Base-by-base conservation (phyloP, 345 rosid species). In the Erysimum cheiranthoides region DNA sequence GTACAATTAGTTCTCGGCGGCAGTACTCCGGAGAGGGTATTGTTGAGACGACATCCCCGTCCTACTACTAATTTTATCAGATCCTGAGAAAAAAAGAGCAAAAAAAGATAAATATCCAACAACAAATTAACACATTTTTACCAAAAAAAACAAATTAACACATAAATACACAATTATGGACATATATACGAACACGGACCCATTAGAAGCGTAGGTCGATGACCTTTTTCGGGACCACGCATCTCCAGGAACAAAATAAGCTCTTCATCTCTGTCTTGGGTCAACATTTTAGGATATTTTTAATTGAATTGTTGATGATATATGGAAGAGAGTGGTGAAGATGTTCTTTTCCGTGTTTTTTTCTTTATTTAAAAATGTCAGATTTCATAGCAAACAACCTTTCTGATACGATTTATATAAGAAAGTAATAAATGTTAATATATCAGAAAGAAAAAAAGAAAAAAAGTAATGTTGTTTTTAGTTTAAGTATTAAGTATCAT, bases 261-360 rank as follows among this genome's bases (percentile, higher is more conserved):
- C 84, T 92, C 91, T 56, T 90, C 96, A 47, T 88, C 93, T 79
- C 62, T 84, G 68, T 90, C 85, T 73, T 82, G 82, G 85, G 87
- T 81, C 85, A 82, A 80, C 89, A 81, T 51, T 16, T 52, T 34
- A 16, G 0, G 13, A 6, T 14, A 3, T 53, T 71, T 18, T 18
- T 6, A 53, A n/a, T 43, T 38, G 36, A 46, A 74, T 49, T 18
- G 45, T 47, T 57, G 13, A 49, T 35, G 18, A 39, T n/a, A n/a
- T n/a, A n/a, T 30, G 62, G 46, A 60, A 50, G 39, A 75, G 38
- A 68, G 79, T 75, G 73, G 79, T 32, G 73, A 51, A 75, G 61
- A 5, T 75, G 79, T 75, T 75, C 62, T 50, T 31, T 57, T 66
- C 11, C 14, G 8, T 66, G 28, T 47, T 47, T 66, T 2, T 46